Conservation (phyloP, 2,329 filamentous ascomycete species). For the Byssoonygena ceratinophila region DNA sequence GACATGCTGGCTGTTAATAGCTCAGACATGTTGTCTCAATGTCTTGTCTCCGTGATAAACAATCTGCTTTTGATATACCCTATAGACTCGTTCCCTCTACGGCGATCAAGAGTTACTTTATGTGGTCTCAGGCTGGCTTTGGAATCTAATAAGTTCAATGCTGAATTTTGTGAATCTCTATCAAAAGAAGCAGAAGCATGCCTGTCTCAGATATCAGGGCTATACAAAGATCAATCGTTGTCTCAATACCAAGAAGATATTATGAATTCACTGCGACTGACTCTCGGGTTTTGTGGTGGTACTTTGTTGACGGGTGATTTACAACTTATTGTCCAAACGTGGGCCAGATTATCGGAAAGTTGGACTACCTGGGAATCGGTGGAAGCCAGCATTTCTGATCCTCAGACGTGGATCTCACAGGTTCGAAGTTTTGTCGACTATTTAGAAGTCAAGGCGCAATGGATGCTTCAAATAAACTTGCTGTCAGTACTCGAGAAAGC, state of each 20-base stretch:
- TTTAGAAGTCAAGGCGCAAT: conserved; percentile 47
- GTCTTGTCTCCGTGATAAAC: conserved; percentile 23
- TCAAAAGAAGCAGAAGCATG: conserved; percentile 20
- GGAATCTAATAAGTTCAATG: conserved; percentile 26
- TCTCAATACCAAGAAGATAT: conserved; percentile 23
- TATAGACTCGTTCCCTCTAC: conserved; percentile 26
- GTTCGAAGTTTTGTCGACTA: conserved; percentile 47
- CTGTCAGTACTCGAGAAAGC: conserved; percentile 41
- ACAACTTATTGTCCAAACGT: conserved; percentile 26
- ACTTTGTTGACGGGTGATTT: conserved; percentile 23
- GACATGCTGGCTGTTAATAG: conserved; percentile 24
- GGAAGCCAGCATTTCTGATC: conserved; percentile 40
- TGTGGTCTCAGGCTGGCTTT: conserved; percentile 28
- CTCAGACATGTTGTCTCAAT: conserved; percentile 24
- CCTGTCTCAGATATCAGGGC: conserved; percentile 16
- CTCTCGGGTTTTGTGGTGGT: conserved; percentile 28
- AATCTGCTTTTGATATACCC: conserved; percentile 30
- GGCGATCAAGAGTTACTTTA: conserved; percentile 29
- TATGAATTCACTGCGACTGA: conserved; percentile 28
- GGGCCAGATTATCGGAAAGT: conserved; percentile 34
- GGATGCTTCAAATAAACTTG: conserved; percentile 40
- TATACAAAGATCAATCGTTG: conserved; percentile 23
- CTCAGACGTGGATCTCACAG: conserved; percentile 41
- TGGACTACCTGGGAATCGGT: conserved; percentile 38
- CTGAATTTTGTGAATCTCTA: conserved; percentile 22